These are phyloP conservation scores for Penicillium paradoxum DNA, from an alignment of 495 filamentous ascomycete genomes.

Conservation along the genomic window DNA sequence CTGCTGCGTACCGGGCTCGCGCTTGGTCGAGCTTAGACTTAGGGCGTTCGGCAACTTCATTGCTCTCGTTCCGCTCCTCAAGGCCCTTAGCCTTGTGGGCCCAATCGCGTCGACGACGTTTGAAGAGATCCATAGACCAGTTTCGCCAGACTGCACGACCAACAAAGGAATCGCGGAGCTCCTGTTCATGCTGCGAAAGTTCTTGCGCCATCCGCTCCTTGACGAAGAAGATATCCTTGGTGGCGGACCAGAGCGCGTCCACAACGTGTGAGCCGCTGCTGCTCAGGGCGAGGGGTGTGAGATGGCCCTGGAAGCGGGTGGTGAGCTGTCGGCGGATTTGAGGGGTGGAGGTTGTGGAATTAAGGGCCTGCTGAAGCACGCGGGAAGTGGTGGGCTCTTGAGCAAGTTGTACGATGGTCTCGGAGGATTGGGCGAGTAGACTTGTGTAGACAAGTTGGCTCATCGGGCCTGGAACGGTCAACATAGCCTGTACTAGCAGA, in stretches of 20 bases:
- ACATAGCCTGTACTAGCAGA: conserved; percentile 61
- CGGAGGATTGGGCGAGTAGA: conserved; percentile 40
- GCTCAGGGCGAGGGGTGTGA: conserved; percentile 62
- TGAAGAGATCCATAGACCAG: conserved; percentile 88
- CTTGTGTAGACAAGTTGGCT: conserved; percentile 54
- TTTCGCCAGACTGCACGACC: conserved; percentile 85
- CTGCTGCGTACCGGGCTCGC: conserved; percentile 41
- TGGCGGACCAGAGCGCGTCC: conserved; percentile 67
- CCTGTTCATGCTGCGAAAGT: conserved; percentile 54
- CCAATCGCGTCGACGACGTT: conserved; percentile 65
- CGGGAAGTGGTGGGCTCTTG: conserved; percentile 61
- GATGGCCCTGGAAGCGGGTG: conserved; percentile 52
- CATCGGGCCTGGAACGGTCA: conserved; percentile 52
- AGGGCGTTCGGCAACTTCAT: conserved; percentile 25
- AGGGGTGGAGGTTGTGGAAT: conserved; percentile 48
- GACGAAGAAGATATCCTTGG: conserved; percentile 59
- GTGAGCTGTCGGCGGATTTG: conserved; percentile 61
- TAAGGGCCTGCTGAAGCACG: conserved; percentile 65
- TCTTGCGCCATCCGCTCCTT: conserved; percentile 65
- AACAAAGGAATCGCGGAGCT: conserved; percentile 65
- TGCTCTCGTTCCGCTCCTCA: conserved; percentile 17
- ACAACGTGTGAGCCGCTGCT: conserved; percentile 73
- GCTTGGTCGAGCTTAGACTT: conserved; percentile 48
- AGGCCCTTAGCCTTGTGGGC: conserved; percentile 57
- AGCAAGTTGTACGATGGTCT: conserved; percentile 44